Percentiles rank a stretch among this genome's conserved stretches.
Conservation (phyloP, 2,329 filamentous ascomycete genomes). For the Fusarium lateritium region DNA sequence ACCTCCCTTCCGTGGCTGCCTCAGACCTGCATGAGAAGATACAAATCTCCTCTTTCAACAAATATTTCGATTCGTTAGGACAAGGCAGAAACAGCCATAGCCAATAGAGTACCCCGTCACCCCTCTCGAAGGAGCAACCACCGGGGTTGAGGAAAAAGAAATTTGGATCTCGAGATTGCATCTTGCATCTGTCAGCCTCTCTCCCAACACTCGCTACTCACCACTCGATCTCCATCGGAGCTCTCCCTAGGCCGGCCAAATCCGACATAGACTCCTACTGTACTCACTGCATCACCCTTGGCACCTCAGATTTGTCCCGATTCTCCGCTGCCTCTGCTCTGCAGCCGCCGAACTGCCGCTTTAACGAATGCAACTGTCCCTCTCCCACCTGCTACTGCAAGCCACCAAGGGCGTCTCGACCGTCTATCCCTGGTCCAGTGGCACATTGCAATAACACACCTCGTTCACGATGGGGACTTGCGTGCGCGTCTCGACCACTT, state of each 20-base stretch:
- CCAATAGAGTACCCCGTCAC: not conserved
- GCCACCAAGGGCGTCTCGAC: slow-evolving; percentile 35
- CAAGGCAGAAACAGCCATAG: not conserved
- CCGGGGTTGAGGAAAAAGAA: slow-evolving; percentile 24
- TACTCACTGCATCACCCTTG: slow-evolving; percentile 2
- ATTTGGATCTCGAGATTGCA: slow-evolving; percentile 35
- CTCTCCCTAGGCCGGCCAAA: slow-evolving; percentile 32
- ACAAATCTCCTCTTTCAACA: slow-evolving; percentile 33
- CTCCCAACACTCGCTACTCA: slow-evolving; percentile 9
- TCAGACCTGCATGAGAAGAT: slow-evolving; percentile 36
- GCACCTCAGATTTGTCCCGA: slow-evolving; percentile 24
- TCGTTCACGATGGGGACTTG: slow-evolving; percentile 1
- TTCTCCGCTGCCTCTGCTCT: slow-evolving; percentile 20
- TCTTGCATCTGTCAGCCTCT: slow-evolving; percentile 25
- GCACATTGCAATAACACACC: slow-evolving; percentile 24
- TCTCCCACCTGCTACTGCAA: slow-evolving; percentile 43
- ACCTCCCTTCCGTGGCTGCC: slow-evolving; percentile 33
- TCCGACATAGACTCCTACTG: slow-evolving; percentile 19
- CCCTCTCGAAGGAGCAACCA: slow-evolving; percentile 1
- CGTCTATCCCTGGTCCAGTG: slow-evolving; percentile 27
- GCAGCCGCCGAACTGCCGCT: slow-evolving; percentile 22
- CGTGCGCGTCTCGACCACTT: not conserved
- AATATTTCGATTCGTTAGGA: slow-evolving; percentile 3
- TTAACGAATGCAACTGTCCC: slow-evolving; percentile 12
- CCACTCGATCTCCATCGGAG: slow-evolving; percentile 14